These are phyloP conservation scores for Xylaria intraflava DNA, from an alignment of 495 filamentous ascomycete genomes.

Conservation along the genomic window DNA sequence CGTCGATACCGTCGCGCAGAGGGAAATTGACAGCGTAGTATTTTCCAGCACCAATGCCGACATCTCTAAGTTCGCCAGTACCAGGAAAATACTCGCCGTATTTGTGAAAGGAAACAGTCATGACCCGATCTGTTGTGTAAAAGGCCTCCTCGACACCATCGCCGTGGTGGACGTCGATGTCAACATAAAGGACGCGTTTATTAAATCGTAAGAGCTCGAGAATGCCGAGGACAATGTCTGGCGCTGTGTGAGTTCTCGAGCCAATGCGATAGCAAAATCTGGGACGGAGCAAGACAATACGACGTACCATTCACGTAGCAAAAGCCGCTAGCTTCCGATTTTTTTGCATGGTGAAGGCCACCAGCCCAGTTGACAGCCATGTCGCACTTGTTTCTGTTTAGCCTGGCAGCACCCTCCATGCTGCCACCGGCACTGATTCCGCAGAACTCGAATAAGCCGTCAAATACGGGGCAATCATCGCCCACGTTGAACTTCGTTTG, in stretches of 20 bases:
- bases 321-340: conserved; percentile 93
- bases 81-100: conserved; percentile 99
- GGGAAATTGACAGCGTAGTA: conserved; percentile 97
- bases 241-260: not conserved
- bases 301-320: conserved; percentile 91
- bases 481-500: conserved; percentile 97
- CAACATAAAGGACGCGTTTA: conserved; percentile 90
- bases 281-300: not conserved
- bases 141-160: conserved; percentile 98
- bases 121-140: conserved; percentile 94
- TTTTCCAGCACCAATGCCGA: conserved; percentile 87
- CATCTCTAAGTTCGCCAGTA: conserved; percentile 91
- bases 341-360: conserved; percentile 94
- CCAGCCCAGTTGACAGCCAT: conserved; percentile 98
- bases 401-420: conserved; percentile 90
- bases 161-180: conserved; percentile 98
- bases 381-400: conserved; percentile 92
- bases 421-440: conserved; percentile 95
- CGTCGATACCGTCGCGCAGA: conserved; percentile 91
- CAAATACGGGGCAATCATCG: conserved; percentile 96
- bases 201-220: conserved; percentile 92
- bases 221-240: conserved; percentile 95
- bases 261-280: not conserved
- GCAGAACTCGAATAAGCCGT: conserved; percentile 96
- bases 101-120: conserved; percentile 98